A percentile compares a stretch with the other conserved stretches of the same genome.
phyloP scores from a whole-genome alignment of 2,329 filamentous ascomycete genomes.

The Aureobasidium sp. region DNA sequence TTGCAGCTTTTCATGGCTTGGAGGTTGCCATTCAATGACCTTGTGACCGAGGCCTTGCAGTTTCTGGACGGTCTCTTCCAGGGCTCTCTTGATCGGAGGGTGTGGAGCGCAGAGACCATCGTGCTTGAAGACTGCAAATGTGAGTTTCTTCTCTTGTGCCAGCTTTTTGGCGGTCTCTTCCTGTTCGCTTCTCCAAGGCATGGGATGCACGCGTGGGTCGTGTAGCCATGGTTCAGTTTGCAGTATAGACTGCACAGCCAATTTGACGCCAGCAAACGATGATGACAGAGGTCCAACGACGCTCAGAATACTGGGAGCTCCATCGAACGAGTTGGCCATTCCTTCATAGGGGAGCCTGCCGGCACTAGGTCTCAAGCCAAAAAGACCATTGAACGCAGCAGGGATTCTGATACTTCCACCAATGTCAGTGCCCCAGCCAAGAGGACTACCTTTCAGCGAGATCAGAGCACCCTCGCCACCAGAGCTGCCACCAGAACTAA shows the following conservation, averaged over 20 bases:
- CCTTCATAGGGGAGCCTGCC: conserved; percentile 48
- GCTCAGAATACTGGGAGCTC: conserved; percentile 54
- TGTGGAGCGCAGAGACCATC: conserved; percentile 45
- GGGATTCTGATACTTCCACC: conserved; percentile 52
- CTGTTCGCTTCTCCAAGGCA: conserved; percentile 53
- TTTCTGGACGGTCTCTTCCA: conserved; percentile 42
- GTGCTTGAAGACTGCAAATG: conserved; percentile 46
- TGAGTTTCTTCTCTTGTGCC: conserved; percentile 34
- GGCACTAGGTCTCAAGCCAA: conserved; percentile 45
- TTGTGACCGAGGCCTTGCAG: conserved; percentile 47
- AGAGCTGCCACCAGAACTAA: conserved; percentile 49
- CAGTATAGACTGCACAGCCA: conserved; percentile 50
- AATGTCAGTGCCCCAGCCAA: conserved; percentile 50
- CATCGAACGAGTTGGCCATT: conserved; percentile 55
- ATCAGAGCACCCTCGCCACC: conserved; percentile 52
- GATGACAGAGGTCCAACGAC: conserved; percentile 56
- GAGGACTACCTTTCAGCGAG: conserved; percentile 43
- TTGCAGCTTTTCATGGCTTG: conserved; percentile 32
- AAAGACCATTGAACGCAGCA: conserved; percentile 51
- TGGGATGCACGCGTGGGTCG: conserved; percentile 55
- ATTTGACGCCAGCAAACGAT: conserved; percentile 43
- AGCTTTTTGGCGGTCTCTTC: conserved; percentile 30
- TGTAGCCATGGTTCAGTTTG: conserved; percentile 53
- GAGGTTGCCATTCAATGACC: conserved; percentile 50
- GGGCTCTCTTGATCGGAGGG: conserved; percentile 48